Conservation (phyloP, 1,139 yeast species). For the Hanseniaspora sp. region DNA sequence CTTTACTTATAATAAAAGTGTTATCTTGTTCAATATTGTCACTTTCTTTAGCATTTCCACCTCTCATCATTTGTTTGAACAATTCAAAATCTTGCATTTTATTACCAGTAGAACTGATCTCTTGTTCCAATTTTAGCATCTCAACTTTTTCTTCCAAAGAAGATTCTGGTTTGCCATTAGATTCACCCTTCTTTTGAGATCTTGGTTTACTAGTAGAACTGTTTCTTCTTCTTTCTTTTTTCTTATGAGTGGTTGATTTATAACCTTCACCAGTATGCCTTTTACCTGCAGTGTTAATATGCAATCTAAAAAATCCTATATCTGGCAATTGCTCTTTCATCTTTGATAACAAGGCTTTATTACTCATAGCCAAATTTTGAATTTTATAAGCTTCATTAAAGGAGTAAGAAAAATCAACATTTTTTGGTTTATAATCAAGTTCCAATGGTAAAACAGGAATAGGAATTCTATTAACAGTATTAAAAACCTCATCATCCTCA, state of each 20-base stretch:
- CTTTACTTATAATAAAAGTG: conserved; percentile 7
- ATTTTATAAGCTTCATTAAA: conserved; percentile 21
- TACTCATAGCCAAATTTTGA: conserved; percentile 7
- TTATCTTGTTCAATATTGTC: not conserved
- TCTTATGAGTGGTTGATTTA: conserved; percentile 14
- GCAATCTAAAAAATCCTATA: conserved; percentile 36
- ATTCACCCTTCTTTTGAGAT: conserved; percentile 29
- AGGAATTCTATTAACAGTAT: not conserved
- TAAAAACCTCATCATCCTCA: not conserved
- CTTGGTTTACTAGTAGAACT: not conserved
- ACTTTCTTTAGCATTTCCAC: conserved; percentile 46
- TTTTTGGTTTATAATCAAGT: conserved; percentile 22
- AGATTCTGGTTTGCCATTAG: conserved; percentile 40
- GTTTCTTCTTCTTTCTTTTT: conserved; percentile 19
- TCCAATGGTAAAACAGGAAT: conserved; percentile 7
- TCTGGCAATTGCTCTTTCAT: conserved; percentile 32
- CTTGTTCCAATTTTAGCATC: conserved; percentile 27
- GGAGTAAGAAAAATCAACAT: conserved; percentile 21
- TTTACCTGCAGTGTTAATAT: conserved; percentile 7
- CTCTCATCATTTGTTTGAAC: conserved; percentile 55
- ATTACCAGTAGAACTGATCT: conserved; percentile 34
- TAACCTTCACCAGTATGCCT: conserved; percentile 10
- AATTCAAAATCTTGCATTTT: conserved; percentile 61
- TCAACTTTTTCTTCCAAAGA: conserved; percentile 30
- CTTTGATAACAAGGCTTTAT: not conserved